These are phyloP conservation scores for Cladophialophora psammophila DNA, from an alignment of 2,329 filamentous ascomycete genomes.

Conservation along the genomic window DNA sequence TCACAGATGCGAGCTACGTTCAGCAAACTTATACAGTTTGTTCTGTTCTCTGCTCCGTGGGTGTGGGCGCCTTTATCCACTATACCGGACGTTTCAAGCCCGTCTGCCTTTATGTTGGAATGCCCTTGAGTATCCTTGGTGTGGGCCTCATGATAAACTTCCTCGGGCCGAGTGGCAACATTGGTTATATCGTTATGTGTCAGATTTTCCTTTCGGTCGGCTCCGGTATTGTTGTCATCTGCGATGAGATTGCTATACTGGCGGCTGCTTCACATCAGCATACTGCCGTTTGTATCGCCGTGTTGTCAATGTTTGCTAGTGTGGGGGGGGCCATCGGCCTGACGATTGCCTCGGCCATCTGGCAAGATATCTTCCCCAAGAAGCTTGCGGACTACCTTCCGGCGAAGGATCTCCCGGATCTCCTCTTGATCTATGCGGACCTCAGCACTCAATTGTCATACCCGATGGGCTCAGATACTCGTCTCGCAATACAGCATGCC, in stretches of 20 bases:
- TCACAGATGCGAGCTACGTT: constrained; percentile 51
- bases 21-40: constrained; percentile 58
- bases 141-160: constrained; percentile 63
- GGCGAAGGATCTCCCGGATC: constrained; percentile 30
- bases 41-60: constrained; percentile 60
- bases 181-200: constrained; percentile 61
- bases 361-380: constrained; percentile 60
- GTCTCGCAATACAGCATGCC: constrained; percentile 53
- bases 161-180: constrained; percentile 54
- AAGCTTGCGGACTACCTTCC: constrained; percentile 38
- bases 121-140: constrained; percentile 58
- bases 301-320: constrained; percentile 61
- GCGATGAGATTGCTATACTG: constrained; percentile 62
- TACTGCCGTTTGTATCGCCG: constrained; percentile 56
- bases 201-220: constrained; percentile 63
- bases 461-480: constrained; percentile 48
- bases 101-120: constrained; percentile 56
- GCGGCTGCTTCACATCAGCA: constrained; percentile 58
- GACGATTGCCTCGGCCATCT: constrained; percentile 65
- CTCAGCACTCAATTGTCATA: constrained; percentile 44
- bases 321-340: constrained; percentile 62
- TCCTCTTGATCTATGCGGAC: constrained; percentile 35
- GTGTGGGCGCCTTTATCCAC: constrained; percentile 58
- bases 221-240: constrained; percentile 58
- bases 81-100: constrained; percentile 59